Percentiles rank a stretch among this genome's conserved stretches.
Conservation (phyloP, 192 early-diverging fungal species). For the Coemansia sp. region DNA sequence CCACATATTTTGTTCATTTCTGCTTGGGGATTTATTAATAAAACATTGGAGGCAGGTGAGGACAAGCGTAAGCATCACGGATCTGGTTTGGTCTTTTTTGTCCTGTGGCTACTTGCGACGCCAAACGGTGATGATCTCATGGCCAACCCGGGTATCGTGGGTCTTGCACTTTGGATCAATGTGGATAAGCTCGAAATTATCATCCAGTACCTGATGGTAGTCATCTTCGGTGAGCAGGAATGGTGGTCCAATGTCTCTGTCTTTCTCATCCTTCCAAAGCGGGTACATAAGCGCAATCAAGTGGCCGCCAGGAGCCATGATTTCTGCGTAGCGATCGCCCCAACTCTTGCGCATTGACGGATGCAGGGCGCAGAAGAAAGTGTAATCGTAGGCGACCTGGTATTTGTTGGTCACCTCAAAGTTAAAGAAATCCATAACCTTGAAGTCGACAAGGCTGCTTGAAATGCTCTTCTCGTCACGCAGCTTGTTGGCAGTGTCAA, state of each 20-base stretch:
- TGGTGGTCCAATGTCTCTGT: slow-evolving; percentile 71
- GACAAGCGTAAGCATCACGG: no score
- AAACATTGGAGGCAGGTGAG: no score
- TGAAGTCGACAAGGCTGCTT: slow-evolving; percentile 56
- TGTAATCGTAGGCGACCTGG: slow-evolving; percentile 82
- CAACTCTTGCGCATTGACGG: slow-evolving; percentile 64
- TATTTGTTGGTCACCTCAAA: slow-evolving; percentile 62
- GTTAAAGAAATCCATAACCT: slow-evolving; percentile 71
- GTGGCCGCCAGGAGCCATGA: slow-evolving; percentile 66
- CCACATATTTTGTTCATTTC: no score
- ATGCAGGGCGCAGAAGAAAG: slow-evolving; percentile 81
- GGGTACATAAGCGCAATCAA: slow-evolving; percentile 82
- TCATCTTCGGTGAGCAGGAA: slow-evolving; percentile 64
- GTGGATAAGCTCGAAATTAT: slow-evolving; percentile 66
- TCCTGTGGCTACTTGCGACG: slow-evolving; percentile 27
- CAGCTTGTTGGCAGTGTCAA: slow-evolving; percentile 59
- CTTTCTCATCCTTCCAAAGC: slow-evolving; percentile 49
- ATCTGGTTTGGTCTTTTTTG: no score
- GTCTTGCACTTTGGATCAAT: slow-evolving; percentile 61
- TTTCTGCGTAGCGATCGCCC: slow-evolving; percentile 65
- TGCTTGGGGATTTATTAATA: no score
- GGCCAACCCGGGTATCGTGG: slow-evolving; percentile 57
- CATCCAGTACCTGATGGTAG: slow-evolving; percentile 60
- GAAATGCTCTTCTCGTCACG: slow-evolving; percentile 38
- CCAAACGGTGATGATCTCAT: slow-evolving; percentile 71